These are phyloP conservation scores for Tagetes erecta DNA, from an alignment of 129 eudicot species.

Conservation along the genomic window DNA sequence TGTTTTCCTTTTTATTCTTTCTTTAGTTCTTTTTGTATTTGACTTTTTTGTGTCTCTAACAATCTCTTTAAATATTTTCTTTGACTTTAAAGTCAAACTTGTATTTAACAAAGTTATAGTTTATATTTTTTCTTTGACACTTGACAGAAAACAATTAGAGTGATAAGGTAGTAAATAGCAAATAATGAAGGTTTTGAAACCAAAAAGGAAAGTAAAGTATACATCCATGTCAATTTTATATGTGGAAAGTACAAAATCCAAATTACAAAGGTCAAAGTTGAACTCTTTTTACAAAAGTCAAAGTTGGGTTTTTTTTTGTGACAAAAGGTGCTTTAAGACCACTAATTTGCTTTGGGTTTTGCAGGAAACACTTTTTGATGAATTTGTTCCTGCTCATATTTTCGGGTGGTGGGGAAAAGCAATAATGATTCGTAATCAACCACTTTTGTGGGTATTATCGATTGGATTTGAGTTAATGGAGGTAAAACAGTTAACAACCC, in stretches of 20 bases:
- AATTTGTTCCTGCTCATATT: conserved; percentile 87
- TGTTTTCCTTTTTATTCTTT: conserved; percentile 58
- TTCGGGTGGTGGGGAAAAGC: conserved; percentile 99
- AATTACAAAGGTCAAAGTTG: neutral
- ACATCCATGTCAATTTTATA: neutral
- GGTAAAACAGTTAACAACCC: conserved; percentile 46
- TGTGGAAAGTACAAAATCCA: neutral
- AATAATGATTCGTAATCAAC: conserved; percentile 99
- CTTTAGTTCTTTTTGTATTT: neutral
- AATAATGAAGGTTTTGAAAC: neutral
- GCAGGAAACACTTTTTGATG: conserved; percentile 93
- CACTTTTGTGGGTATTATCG: conserved; percentile 94
- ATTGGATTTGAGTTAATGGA: conserved; percentile 96
- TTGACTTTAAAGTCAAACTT: conserved; percentile 10
- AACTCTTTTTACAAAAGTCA: neutral
- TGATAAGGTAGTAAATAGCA: neutral
- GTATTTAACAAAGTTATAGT: neutral
- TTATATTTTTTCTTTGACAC: neutral
- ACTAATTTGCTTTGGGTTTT: conserved; percentile 25
- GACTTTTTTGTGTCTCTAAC: neutral
- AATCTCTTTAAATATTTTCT: neutral
- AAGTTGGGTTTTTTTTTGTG: neutral
- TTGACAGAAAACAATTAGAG: neutral
- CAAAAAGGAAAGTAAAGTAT: neutral
- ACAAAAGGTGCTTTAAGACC: neutral